phyloP scores from a whole-genome alignment of 306 rosid species.

The Begonia masoniana region DNA sequence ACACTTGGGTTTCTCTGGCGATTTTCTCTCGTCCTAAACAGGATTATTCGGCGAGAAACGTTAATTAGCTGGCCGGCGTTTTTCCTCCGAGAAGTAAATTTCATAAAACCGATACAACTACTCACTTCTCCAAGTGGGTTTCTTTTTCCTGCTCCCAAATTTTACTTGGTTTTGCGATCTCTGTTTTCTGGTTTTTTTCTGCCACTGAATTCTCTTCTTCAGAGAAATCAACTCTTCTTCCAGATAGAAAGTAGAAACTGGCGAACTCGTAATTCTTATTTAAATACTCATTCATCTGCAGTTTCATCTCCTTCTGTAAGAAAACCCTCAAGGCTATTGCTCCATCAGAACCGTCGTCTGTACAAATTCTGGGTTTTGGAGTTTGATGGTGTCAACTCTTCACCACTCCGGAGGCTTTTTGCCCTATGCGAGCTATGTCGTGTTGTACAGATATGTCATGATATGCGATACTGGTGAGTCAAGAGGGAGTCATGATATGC shows the following conservation, averaged over 20 bases:
- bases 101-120: slow-evolving; percentile 62
- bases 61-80: slow-evolving; percentile 37
- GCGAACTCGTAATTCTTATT: slow-evolving; percentile 65
- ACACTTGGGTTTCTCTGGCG: no score
- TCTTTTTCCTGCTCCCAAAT: slow-evolving; percentile 34
- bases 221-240: slow-evolving; percentile 62
- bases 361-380: slow-evolving; percentile 39
- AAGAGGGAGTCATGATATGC: no score
- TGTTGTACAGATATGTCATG: no score
- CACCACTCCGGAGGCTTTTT: no score
- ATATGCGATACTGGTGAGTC: no score
- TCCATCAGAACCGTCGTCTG: slow-evolving; percentile 38
- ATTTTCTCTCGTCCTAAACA: no score
- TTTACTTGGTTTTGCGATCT: slow-evolving; percentile 19
- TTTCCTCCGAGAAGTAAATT: slow-evolving; percentile 52
- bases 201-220: slow-evolving; percentile 56
- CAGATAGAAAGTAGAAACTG: slow-evolving; percentile 61
- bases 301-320: no score
- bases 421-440: no score
- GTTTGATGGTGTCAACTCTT: slow-evolving; percentile 2
- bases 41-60: no score
- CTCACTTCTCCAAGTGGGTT: slow-evolving; percentile 46
- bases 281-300: slow-evolving; percentile 21
- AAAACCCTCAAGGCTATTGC: slow-evolving; percentile 2
- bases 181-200: slow-evolving; percentile 31